Evolutionary conservation across 2,329 filamentous ascomycete genomes (phyloP).

Genomic region (Fusarium brevicatenulatum): DNA sequence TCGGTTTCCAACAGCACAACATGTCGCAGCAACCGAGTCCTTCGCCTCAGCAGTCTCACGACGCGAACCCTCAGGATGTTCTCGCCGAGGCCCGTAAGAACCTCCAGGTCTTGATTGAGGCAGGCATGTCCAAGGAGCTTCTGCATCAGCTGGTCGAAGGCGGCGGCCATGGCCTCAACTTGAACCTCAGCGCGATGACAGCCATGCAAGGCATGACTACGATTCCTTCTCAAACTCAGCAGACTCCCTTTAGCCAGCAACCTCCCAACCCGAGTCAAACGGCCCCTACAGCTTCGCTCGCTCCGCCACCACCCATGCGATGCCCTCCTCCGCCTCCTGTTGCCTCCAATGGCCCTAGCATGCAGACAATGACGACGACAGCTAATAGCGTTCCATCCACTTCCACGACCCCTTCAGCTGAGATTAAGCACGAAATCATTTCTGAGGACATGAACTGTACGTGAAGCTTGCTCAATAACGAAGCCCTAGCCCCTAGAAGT

Average conservation of each 20-base stretch:
- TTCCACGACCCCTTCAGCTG: slow-evolving; percentile 38
- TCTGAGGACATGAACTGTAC: slow-evolving; percentile 44
- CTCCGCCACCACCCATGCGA: slow-evolving; percentile 48
- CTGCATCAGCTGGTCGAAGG: slow-evolving; percentile 55
- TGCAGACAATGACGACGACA: slow-evolving; percentile 34
- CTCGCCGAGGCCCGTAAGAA: slow-evolving; percentile 58
- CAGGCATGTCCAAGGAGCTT: slow-evolving; percentile 56
- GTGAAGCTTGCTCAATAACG: slow-evolving; percentile 24
- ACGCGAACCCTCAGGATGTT: slow-evolving; percentile 55
- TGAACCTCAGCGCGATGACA: slow-evolving; percentile 29
- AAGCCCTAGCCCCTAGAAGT: not conserved
- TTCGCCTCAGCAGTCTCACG: slow-evolving; percentile 43
- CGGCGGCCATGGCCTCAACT: slow-evolving; percentile 49
- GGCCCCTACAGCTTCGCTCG: slow-evolving; percentile 34
- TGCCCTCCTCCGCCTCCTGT: slow-evolving; percentile 48
- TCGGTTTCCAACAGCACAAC: slow-evolving; percentile 36
- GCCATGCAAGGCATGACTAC: slow-evolving; percentile 25
- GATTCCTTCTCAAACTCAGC: slow-evolving; percentile 32
- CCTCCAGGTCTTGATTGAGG: slow-evolving; percentile 58
- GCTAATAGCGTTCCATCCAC: slow-evolving; percentile 35
- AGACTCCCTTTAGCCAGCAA: slow-evolving; percentile 29
- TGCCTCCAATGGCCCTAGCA: slow-evolving; percentile 33
- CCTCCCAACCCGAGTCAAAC: slow-evolving; percentile 34
- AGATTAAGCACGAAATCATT: slow-evolving; percentile 47
- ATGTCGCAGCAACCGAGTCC: slow-evolving; percentile 43